Percentiles rank a stretch among this genome's conserved stretches.
phyloP scores from a whole-genome alignment of 1,284 basidiomycete species.

The Neolentinus lepideus region DNA sequence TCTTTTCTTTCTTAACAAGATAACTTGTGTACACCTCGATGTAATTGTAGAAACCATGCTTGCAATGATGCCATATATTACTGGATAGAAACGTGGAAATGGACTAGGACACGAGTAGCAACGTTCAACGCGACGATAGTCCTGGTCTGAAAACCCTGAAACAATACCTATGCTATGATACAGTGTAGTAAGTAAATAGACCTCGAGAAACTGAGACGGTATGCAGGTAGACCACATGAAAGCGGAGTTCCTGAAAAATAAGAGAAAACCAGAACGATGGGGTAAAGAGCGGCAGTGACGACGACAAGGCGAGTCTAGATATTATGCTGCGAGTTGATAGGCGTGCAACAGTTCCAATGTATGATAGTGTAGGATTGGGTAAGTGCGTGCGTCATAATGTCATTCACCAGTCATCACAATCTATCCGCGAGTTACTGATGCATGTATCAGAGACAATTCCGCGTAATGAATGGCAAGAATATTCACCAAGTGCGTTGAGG shows the following conservation, averaged over 20 bases:
- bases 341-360: background rate
- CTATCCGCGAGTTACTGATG: background rate
- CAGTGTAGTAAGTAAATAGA: slow-evolving; percentile 1
- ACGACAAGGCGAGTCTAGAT: background rate
- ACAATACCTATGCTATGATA: background rate
- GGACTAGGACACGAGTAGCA: background rate
- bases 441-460: background rate
- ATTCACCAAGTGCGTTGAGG: background rate
- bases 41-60: background rate
- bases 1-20: too few species aligned
- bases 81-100: background rate
- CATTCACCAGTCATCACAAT: background rate
- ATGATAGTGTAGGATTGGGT: background rate
- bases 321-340: background rate
- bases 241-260: background rate
- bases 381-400: slow-evolving; percentile 1
- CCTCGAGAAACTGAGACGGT: background rate
- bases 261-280: background rate
- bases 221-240: background rate
- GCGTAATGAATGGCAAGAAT: background rate
- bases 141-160: background rate
- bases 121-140: background rate
- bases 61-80: background rate
- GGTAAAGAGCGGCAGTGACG: background rate
- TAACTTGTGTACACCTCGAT: background rate